Conservation (phyloP, 108 stramenopile species). For the Fistulifera solaris region DNA sequence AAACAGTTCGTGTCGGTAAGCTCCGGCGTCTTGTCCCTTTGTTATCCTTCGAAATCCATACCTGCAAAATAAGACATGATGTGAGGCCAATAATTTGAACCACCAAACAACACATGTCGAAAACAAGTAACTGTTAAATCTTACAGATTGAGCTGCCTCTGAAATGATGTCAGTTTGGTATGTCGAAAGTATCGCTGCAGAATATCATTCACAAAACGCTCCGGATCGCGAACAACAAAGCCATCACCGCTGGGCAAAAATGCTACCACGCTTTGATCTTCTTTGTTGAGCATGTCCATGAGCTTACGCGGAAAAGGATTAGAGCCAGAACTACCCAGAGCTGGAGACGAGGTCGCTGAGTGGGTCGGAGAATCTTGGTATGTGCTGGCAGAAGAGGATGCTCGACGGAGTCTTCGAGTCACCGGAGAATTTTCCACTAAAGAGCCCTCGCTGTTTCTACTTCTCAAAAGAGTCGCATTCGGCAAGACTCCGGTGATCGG, state of each 20-base stretch:
- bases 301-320: slow-evolving; percentile 88
- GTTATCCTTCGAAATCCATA: slow-evolving; percentile 84
- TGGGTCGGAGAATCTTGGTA: slow-evolving; percentile 17
- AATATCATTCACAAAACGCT: slow-evolving; percentile 65
- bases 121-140: too few species aligned
- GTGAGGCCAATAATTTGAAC: background rate
- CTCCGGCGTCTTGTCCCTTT: slow-evolving; percentile 85
- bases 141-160: slow-evolving; percentile 47
- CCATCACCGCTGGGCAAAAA: slow-evolving; percentile 85
- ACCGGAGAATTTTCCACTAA: slow-evolving; percentile 6
- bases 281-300: slow-evolving; percentile 83
- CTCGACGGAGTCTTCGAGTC: slow-evolving; percentile 10
- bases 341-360: slow-evolving; percentile 25
- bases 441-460: background rate
- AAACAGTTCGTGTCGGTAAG: slow-evolving; percentile 89
- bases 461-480: background rate
- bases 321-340: slow-evolving; percentile 27
- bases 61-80: too few species aligned
- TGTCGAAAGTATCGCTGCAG: slow-evolving; percentile 85
- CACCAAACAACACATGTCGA: too few species aligned
- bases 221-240: slow-evolving; percentile 78
- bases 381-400: slow-evolving; percentile 4
- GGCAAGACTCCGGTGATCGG: background rate
- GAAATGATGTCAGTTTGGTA: slow-evolving; percentile 84
- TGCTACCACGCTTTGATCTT: slow-evolving; percentile 60